These are phyloP conservation scores for Geotrichum ghanense DNA, from an alignment of 805 yeast genomes.

Conservation along the genomic window DNA sequence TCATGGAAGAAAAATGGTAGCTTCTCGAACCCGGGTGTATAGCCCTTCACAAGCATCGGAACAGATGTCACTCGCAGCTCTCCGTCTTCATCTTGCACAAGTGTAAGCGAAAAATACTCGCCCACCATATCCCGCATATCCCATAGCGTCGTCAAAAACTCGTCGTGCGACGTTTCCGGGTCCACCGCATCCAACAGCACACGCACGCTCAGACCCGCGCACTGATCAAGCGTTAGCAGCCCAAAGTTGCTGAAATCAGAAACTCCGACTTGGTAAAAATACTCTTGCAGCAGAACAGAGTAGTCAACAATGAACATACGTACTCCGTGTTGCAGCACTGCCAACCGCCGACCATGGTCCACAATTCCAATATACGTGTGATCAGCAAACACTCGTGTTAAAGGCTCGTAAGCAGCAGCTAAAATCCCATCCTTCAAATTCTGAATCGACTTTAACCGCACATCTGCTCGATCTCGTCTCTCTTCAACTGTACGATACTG, in stretches of 20 bases:
- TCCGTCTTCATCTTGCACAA: conserved; percentile 25
- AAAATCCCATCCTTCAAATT: conserved; percentile 43
- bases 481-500: not conserved
- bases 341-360: conserved; percentile 55
- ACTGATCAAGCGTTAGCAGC: conserved; percentile 31
- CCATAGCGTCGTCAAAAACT: conserved; percentile 21
- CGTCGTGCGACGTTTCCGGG: conserved; percentile 13
- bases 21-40: conserved; percentile 51
- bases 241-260: conserved; percentile 81
- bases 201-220: not conserved
- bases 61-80: conserved; percentile 33
- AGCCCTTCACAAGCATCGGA: conserved; percentile 59
- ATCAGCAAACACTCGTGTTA: conserved; percentile 59
- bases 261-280: conserved; percentile 73
- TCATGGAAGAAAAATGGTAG: conserved; percentile 56
- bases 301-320: conserved; percentile 72
- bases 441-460: conserved; percentile 29
- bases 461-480: conserved; percentile 2
- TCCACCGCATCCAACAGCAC: conserved; percentile 15
- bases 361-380: conserved; percentile 74
- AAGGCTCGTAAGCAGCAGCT: conserved; percentile 32
- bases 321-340: conserved; percentile 78
- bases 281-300: conserved; percentile 50
- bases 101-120: conserved; percentile 60
- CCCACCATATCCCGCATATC: conserved; percentile 64